Percentiles rank a stretch among this genome's conserved stretches.
phyloP scores from a whole-genome alignment of 1,284 basidiomycete species.

The Sanghuangporus weigelae region DNA sequence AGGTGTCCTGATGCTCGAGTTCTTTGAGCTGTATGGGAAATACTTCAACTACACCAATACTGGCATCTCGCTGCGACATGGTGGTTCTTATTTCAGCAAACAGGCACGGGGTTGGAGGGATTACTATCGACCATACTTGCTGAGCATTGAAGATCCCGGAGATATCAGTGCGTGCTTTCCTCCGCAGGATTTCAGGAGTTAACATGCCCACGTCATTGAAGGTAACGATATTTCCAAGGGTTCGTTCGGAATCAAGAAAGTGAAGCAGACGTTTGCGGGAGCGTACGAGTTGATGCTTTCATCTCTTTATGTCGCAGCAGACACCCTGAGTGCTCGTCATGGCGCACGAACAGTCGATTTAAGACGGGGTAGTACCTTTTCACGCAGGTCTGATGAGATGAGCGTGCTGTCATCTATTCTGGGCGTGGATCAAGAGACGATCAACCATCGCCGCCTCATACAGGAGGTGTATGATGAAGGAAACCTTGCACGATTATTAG shows the following conservation, averaged over 20 bases:
- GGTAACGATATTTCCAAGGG: constrained; percentile 92
- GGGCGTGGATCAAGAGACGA: constrained; percentile 78
- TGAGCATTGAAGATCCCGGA: constrained; percentile 95
- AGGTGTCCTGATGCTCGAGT: constrained; percentile 90
- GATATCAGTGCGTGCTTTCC: constrained; percentile 59
- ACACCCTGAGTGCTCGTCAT: constrained; percentile 50
- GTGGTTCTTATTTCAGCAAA: constrained; percentile 85
- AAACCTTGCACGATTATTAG: constrained; percentile 57
- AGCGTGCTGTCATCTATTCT: constrained; percentile 80
- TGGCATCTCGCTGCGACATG: constrained; percentile 85
- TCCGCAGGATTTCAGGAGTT: background rate
- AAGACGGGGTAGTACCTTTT: constrained; percentile 24
- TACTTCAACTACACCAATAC: constrained; percentile 89
- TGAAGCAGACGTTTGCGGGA: constrained; percentile 80
- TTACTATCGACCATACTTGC: constrained; percentile 50
- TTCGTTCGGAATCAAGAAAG: constrained; percentile 80
- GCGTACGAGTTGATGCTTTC: constrained; percentile 82
- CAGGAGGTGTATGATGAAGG: constrained; percentile 65
- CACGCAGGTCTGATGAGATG: constrained; percentile 55
- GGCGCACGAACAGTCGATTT: constrained; percentile 43
- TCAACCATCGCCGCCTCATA: constrained; percentile 65
- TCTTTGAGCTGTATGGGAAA: constrained; percentile 92
- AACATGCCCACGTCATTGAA: constrained; percentile 27
- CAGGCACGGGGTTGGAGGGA: constrained; percentile 74
- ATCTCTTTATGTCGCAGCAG: constrained; percentile 54